Percentiles rank a stretch among this genome's conserved stretches.
phyloP scores from a whole-genome alignment of 2,329 filamentous ascomycete genomes.

The Corynespora cassiicola region DNA sequence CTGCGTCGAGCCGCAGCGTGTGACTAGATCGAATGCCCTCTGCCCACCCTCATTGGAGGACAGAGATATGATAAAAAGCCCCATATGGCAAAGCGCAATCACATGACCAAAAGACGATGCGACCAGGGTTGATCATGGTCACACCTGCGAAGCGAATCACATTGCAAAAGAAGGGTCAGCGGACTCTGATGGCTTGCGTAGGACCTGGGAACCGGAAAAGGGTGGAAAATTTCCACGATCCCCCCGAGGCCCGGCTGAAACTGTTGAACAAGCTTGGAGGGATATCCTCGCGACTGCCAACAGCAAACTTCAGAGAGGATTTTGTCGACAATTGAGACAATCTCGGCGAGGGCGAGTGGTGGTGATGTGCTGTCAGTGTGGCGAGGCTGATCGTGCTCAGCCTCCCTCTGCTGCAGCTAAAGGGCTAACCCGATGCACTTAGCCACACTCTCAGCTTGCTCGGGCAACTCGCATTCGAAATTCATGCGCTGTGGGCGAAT shows the following conservation, averaged over 20 bases:
- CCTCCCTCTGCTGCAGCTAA: constrained; percentile 35
- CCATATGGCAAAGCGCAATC: constrained; percentile 27
- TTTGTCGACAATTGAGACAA: constrained; percentile 7
- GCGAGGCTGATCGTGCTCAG: constrained; percentile 39
- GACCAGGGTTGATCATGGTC: constrained; percentile 27
- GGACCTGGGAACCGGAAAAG: constrained; percentile 35
- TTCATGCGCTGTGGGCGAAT: constrained; percentile 13
- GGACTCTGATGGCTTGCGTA: constrained; percentile 32
- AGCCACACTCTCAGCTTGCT: constrained; percentile 35
- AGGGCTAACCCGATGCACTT: constrained; percentile 22
- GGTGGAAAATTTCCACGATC: constrained; percentile 22
- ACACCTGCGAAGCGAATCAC: constrained; percentile 38
- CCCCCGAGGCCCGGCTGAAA: constrained; percentile 26
- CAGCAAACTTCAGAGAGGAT: constrained; percentile 1
- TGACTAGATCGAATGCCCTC: constrained; percentile 20
- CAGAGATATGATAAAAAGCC: constrained; percentile 13
- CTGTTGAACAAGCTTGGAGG: constrained; percentile 25
- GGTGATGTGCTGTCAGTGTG: constrained; percentile 42
- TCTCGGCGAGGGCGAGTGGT: constrained; percentile 11
- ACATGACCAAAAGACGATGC: constrained; percentile 38
- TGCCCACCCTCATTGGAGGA: constrained; percentile 31
- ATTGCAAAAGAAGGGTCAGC: constrained; percentile 30
- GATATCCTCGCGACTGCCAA: constrained; percentile 9
- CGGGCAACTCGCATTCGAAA: constrained; percentile 14
- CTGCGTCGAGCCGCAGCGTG: constrained; percentile 30